These are phyloP conservation scores for Annona squamosa DNA, from an alignment of 164 flowering plant species.

Conservation along the genomic window DNA sequence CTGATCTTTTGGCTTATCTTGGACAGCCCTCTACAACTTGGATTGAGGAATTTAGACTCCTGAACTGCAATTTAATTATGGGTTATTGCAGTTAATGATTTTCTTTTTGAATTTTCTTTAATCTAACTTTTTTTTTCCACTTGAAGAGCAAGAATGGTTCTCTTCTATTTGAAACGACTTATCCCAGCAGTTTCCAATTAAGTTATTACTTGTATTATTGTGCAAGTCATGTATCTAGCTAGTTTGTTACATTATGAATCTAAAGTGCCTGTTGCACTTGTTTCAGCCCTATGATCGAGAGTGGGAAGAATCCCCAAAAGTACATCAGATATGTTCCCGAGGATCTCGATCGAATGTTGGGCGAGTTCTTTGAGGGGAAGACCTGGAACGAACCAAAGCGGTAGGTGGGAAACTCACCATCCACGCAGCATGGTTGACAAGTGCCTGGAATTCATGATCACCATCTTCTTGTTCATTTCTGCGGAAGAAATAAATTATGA, in stretches of 20 bases:
- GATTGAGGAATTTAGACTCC: no score
- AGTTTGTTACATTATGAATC: background rate
- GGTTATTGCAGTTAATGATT: no score
- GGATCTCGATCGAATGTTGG: conserved; percentile 82
- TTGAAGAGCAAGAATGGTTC: no score
- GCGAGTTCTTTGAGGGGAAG: conserved; percentile 90
- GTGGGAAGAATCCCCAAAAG: conserved; percentile 79
- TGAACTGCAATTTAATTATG: no score
- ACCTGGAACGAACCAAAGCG: conserved; percentile 61
- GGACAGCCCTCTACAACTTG: no score
- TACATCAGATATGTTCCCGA: conserved; percentile 72
- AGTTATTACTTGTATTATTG: no score
- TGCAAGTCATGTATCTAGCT: background rate
- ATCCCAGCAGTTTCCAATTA: no score
- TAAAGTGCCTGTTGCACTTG: background rate
- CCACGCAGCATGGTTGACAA: background rate
- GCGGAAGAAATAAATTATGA: background rate
- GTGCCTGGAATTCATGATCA: background rate
- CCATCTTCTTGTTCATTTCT: background rate
- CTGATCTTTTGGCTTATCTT: no score
- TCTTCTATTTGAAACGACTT: no score
- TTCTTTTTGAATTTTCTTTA: no score
- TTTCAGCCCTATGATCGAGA: conserved; percentile 67
- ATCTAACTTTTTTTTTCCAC: no score
- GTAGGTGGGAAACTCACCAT: conserved; percentile 15